Evolutionary conservation across 345 rosid species (phyloP).

Genomic region (Linum lewisii): DNA sequence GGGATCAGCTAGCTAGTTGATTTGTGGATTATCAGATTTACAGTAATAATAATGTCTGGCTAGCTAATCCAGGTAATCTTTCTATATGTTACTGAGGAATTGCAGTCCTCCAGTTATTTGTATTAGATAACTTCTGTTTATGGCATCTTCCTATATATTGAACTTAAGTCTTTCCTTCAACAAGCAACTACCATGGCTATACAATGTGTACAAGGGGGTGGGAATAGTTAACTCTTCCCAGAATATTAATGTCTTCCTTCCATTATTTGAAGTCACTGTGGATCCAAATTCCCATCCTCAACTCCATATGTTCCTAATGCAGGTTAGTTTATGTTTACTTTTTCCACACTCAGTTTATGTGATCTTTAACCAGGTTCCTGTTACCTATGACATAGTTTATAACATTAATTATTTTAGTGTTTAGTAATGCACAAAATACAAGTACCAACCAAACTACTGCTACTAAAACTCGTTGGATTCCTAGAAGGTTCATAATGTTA

Average conservation of each 20-base stretch:
- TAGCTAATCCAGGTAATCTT: slow-evolving; percentile 85
- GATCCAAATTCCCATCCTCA: slow-evolving; percentile 99
- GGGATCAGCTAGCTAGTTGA: slow-evolving; percentile 99
- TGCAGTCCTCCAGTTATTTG: too few species aligned
- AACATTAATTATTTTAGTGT: too few species aligned
- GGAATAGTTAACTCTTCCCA: slow-evolving; percentile 98
- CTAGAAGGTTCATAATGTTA: too few species aligned
- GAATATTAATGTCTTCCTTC: slow-evolving; percentile 93
- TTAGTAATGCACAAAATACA: too few species aligned
- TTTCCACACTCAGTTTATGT: too few species aligned
- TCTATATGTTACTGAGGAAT: too few species aligned
- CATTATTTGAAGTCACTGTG: slow-evolving; percentile 94
- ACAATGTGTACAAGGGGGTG: slow-evolving; percentile 96
- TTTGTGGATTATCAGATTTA: slow-evolving; percentile 92
- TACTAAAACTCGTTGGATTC: too few species aligned
- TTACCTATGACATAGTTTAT: too few species aligned
- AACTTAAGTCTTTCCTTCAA: background rate
- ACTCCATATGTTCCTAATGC: slow-evolving; percentile 87
- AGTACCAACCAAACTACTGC: too few species aligned
- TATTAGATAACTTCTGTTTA: background rate
- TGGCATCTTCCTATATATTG: too few species aligned
- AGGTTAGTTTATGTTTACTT: slow-evolving; percentile 68
- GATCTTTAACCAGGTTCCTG: too few species aligned
- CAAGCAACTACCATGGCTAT: slow-evolving; percentile 84
- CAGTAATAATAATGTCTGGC: slow-evolving; percentile 96